Conservation (phyloP, 208 protist species). For the Trypanosoma platydactyli region DNA sequence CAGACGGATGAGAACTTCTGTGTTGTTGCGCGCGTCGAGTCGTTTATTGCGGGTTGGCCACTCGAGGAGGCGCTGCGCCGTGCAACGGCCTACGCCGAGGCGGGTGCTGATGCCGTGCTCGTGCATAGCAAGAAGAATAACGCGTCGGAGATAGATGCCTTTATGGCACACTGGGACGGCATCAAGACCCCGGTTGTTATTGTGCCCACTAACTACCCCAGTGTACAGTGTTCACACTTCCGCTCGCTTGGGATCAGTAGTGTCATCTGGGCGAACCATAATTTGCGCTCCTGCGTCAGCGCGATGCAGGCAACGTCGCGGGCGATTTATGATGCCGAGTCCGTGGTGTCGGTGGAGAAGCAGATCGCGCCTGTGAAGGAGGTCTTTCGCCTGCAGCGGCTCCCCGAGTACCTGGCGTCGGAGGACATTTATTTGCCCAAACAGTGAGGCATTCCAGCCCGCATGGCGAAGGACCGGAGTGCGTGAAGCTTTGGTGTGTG, state of each 20-base stretch:
- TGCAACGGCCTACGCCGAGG: conserved; percentile 61
- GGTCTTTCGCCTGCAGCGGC: conserved; percentile 64
- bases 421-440: conserved; percentile 69
- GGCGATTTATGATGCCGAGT: conserved; percentile 57
- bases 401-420: conserved; percentile 49
- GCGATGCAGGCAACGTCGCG: conserved; percentile 64
- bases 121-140: conserved; percentile 76
- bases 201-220: conserved; percentile 81
- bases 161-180: conserved; percentile 65
- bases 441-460: neutral
- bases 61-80: conserved; percentile 68
- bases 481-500: too few species aligned
- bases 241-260: conserved; percentile 51
- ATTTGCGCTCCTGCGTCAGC: conserved; percentile 47
- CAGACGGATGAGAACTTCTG: conserved; percentile 64
- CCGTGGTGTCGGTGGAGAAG: conserved; percentile 39
- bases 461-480: too few species aligned
- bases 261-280: conserved; percentile 83
- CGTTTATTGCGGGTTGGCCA: conserved; percentile 85
- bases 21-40: conserved; percentile 77
- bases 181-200: conserved; percentile 62
- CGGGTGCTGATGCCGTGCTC: conserved; percentile 74
- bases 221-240: conserved; percentile 49
- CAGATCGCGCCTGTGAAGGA: conserved; percentile 70
- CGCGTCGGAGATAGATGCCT: conserved; percentile 56